Conservation (phyloP, 768 basidiomycete genomes). For the Mycena kentingensis region DNA sequence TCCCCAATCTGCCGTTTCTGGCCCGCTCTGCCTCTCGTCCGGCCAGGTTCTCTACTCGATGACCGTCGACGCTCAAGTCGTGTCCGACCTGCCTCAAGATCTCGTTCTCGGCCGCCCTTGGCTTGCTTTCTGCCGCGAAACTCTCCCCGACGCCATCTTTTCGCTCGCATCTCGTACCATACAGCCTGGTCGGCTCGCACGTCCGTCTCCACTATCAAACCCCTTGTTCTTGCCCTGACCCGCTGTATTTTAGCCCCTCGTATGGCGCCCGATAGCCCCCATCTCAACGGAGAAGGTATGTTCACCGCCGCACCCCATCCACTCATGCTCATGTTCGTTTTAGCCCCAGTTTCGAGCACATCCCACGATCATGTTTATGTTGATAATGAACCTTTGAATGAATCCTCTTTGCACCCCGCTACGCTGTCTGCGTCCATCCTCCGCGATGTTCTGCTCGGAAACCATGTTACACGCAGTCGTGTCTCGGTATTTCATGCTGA, state of each 20-base stretch:
- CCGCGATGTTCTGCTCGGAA: neutral
- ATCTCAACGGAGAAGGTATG: too few species aligned
- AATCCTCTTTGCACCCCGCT: neutral
- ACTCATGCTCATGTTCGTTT: too few species aligned
- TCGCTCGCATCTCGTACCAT: neutral
- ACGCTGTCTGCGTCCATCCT: neutral
- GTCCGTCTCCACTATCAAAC: too few species aligned
- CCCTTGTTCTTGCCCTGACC: too few species aligned
- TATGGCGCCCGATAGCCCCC: too few species aligned
- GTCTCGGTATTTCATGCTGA: neutral
- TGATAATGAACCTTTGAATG: too few species aligned
- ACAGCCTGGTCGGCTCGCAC: too few species aligned
- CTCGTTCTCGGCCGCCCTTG: conserved; percentile 11
- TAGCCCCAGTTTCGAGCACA: too few species aligned
- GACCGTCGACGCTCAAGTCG: neutral
- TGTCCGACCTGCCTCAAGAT: neutral
- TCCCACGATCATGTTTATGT: too few species aligned
- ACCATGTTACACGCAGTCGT: neutral
- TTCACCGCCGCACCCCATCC: too few species aligned
- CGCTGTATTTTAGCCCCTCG: too few species aligned
- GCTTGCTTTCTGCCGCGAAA: conserved; percentile 4
- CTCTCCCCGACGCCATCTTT: neutral
- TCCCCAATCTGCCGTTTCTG: neutral
- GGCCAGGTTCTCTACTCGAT: too few species aligned
- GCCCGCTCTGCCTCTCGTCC: neutral